Evolutionary conservation across 73 alveolate genomes (phyloP), one percentile per base, ranked within the genome.

Genomic region (Urostyla sp.): DNA sequence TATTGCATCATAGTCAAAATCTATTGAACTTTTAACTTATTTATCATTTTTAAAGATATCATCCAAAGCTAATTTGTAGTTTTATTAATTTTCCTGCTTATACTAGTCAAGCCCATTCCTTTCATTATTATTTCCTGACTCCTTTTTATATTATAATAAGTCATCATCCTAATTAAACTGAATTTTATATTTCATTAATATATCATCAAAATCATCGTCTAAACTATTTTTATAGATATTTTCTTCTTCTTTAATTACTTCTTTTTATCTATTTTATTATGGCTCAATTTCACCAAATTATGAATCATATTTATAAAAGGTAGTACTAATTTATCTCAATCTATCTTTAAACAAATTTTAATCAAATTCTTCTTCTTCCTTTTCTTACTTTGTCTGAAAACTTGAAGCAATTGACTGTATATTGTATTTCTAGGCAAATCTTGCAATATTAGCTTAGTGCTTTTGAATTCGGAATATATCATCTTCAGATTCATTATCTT

Each of bases 381-480:
- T 46, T 27, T 20, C 18, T 23, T 55, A 11, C 24, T 21, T 8
- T n/a, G n/a, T 55, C 3, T 11, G 46, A 6, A 7, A 55, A 10
- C 4, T 55, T 23, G 8, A 46, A 26, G 24, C 37, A 10, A 3
- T 32, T 4, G 37, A 11, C 7, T 59, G 15, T 32, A 59, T 6
- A 8, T 60, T 60, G 3, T 43, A 40, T 23, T 63, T 38, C 45
- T 63, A 15, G 8, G 58, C 60, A 23, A 37, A 38, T n/a, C 79
- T 36, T 43, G 4, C 58, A 28, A 63, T 63, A 23, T 63, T 63
- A 8, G 79, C 79, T 63, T 60, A 43, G 24, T 63, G 79, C 18
- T 63, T 10, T 21, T 37, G 4, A 16, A 63, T 21, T 18, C 4
- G 27, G 44, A 43, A 63, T 43, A 18, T 44, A 8, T 63, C 79